Evolutionary conservation across 805 yeast species (phyloP), one percentile per base, ranked within the genome.

Genomic region (Pichia nakasei): DNA sequence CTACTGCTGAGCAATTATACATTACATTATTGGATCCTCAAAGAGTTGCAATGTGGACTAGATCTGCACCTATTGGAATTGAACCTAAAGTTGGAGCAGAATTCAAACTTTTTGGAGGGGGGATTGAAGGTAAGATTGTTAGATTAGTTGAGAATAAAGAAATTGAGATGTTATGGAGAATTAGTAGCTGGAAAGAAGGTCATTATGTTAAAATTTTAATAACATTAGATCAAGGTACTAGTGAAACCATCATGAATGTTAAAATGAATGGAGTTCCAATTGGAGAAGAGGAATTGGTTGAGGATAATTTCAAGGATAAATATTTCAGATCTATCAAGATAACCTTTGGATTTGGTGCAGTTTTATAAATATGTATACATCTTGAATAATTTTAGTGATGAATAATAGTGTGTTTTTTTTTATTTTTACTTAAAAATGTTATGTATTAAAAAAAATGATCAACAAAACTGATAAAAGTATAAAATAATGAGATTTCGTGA

Each of bases 321-420:
- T 93, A 93, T 60, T 80, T 93, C 41, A 81, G 82, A 64, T 77
- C 95, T 7, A 91, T 93, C 58, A 93, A 88, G 67, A 60, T 86
- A 36, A 83, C 96, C 0, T 93, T 93, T 64, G 98, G 98, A 1
- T 89, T 85, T 61, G 97, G 97, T 17, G 85, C 93, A n/a, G 94
- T 87, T 13, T 68, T 87, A 53, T 86, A 67, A 49, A 7, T 15
- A 37, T 13, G 4, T 18, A 13, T 22, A n/a, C 32, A 22, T 2
- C 22, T 29, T 9, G 33, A 35, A 34, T 34, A 40, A 26, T 31
- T 33, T 32, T 22, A 41, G 21, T 24, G n/a, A 32, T 35, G 15
- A 19, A 31, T 42, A n/a, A 15, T 21, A 19, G 13, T 18, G 19
- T 31, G 13, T n/a, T n/a, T n/a, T n/a, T n/a, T n/a, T n/a, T n/a